These are phyloP conservation scores for Bryoerythrophyllum caledonicum DNA, from an alignment of 225 moss, liverwort and hornwort genomes.

Conservation along the genomic window DNA sequence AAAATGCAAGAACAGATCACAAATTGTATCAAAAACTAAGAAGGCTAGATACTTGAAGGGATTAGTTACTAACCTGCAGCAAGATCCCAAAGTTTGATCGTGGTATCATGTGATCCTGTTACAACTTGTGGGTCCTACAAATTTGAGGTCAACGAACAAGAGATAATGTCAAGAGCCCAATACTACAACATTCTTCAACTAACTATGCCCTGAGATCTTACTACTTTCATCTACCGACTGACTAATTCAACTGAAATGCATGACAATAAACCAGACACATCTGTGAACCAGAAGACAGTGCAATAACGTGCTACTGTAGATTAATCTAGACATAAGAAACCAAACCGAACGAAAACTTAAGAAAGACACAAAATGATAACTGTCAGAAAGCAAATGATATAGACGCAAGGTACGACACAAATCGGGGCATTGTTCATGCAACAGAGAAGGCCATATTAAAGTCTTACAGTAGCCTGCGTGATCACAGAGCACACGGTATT, in stretches of 20 bases:
- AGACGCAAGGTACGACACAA: neutral
- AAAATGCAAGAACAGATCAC: neutral
- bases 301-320: neutral
- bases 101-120: slow-evolving; percentile 97
- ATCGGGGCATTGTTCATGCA: slow-evolving; percentile 6
- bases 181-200: neutral
- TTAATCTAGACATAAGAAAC: neutral
- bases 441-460: slow-evolving; percentile 5
- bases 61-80: slow-evolving; percentile 61
- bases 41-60: neutral
- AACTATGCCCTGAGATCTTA: neutral
- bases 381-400: neutral
- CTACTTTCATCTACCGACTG: neutral
- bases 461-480: slow-evolving; percentile 92
- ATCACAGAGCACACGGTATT: slow-evolving; percentile 99
- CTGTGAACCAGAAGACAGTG: slow-evolving; percentile 1
- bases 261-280: neutral
- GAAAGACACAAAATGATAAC: slow-evolving; percentile 1
- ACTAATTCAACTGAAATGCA: neutral
- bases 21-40: neutral
- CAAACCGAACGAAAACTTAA: neutral
- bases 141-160: slow-evolving; percentile 7
- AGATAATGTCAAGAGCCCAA: slow-evolving; percentile 10
- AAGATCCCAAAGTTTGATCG: slow-evolving; percentile 99
- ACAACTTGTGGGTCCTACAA: slow-evolving; percentile 99